A percentile compares a stretch with the other conserved stretches of the same genome.
These are phyloP conservation scores for Staphylotrichum longicolle DNA, from an alignment of 495 filamentous ascomycete genomes.

Conservation along the genomic window DNA sequence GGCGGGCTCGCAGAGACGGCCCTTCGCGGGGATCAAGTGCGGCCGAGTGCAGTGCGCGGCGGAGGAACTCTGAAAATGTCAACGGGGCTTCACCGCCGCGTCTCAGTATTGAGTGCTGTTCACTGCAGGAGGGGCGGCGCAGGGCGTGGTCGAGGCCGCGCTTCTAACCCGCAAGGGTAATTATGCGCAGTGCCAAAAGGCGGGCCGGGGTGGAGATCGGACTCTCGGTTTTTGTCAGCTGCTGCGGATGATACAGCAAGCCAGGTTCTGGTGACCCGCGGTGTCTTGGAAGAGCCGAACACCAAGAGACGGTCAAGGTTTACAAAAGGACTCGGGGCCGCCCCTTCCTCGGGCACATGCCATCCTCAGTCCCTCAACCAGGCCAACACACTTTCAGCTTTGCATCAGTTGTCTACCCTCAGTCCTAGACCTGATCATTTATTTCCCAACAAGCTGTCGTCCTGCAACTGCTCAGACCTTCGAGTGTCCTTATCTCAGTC, in stretches of 20 bases:
- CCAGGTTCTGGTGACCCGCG: constrained; percentile 32
- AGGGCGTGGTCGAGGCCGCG: constrained; percentile 20
- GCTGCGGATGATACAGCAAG: constrained; percentile 34
- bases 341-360: constrained; percentile 18
- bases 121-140: constrained; percentile 20
- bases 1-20: constrained; percentile 16
- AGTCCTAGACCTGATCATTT: too few relatives aligned
- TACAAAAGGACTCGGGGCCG: constrained; percentile 30
- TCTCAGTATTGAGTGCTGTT: constrained; percentile 8
- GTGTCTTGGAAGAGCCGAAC: constrained; percentile 32
- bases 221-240: constrained; percentile 35
- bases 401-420: too few relatives aligned
- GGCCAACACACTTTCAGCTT: neutral
- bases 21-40: constrained; percentile 8
- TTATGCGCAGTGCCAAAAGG: constrained; percentile 5
- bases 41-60: constrained; percentile 3
- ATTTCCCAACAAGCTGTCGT: neutral
- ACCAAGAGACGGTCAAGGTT: constrained; percentile 30
- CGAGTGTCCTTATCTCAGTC: constrained; percentile 8
- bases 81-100: constrained; percentile 22
- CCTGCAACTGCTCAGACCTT: neutral
- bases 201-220: constrained; percentile 23
- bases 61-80: neutral
- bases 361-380: constrained; percentile 15
- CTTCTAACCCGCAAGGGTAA: constrained; percentile 22